These are phyloP conservation scores for Globisporangium orthogonon DNA, from an alignment of 352 stramenopile genomes.

Conservation along the genomic window DNA sequence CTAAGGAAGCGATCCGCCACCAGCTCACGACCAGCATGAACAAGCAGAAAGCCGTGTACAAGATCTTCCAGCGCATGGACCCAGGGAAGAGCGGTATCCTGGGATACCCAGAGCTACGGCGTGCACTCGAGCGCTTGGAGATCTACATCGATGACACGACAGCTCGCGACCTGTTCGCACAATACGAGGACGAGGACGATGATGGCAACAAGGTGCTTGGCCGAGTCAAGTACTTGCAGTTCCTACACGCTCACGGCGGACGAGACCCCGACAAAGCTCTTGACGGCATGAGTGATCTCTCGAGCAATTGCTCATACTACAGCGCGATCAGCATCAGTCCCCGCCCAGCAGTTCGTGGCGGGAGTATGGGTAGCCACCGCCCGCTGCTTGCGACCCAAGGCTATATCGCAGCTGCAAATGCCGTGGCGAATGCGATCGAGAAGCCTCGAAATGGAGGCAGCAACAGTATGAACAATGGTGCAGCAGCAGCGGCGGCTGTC, in stretches of 20 bases:
- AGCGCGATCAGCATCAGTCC: constrained; percentile 61
- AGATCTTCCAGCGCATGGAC: constrained; percentile 55
- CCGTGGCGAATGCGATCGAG: constrained; percentile 32
- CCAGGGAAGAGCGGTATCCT: constrained; percentile 42
- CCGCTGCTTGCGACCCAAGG: constrained; percentile 26
- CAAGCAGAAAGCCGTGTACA: constrained; percentile 51
- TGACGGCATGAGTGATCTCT: constrained; percentile 58
- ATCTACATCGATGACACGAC: constrained; percentile 35
- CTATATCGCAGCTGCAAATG: constrained; percentile 22
- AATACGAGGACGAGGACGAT: constrained; percentile 57
- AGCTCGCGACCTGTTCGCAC: constrained; percentile 28
- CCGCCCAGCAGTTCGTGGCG: constrained; percentile 24
- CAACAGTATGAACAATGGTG: constrained; percentile 15
- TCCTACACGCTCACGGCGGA: constrained; percentile 54
- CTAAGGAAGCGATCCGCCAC: constrained; percentile 39
- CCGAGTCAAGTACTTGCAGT: constrained; percentile 52
- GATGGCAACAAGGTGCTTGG: constrained; percentile 25
- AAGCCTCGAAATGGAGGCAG: constrained; percentile 12
- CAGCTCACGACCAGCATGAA: constrained; percentile 35
- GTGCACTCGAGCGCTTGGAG: constrained; percentile 50
- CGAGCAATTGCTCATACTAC: constrained; percentile 79
- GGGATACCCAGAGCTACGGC: constrained; percentile 49
- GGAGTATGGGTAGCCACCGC: constrained; percentile 8
- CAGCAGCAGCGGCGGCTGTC: constrained; percentile 26
- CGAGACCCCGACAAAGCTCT: constrained; percentile 51